phyloP scores from a whole-genome alignment of 208 protist species.

The Acanthamoeba royreba region DNA sequence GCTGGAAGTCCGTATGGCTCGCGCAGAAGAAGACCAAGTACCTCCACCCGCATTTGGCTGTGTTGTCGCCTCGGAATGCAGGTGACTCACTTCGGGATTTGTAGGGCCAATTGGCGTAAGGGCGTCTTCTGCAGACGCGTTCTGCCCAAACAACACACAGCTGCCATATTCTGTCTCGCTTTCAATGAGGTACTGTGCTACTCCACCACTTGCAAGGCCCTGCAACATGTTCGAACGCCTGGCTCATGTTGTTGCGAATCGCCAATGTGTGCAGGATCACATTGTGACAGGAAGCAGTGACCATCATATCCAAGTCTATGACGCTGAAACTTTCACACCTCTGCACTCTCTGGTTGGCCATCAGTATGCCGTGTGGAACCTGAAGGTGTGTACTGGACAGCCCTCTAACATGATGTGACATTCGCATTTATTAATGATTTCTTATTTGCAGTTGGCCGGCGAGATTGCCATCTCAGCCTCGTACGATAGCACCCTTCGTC shows the following conservation, averaged over 20 bases:
- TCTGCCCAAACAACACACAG: neutral
- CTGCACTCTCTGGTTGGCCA: neutral
- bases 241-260: neutral
- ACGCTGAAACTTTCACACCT: neutral
- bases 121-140: neutral
- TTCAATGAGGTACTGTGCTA: neutral
- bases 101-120: conserved; percentile 1
- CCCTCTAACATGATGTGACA: neutral
- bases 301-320: neutral
- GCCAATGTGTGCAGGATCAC: too few species aligned
- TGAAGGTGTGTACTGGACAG: neutral
- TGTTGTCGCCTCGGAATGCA: neutral
- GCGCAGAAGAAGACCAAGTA: conserved; percentile 42
- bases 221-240: neutral
- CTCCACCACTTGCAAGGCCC: neutral
- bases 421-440: neutral
- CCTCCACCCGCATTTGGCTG: neutral
- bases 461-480: neutral
- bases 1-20: conserved; percentile 38
- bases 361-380: conserved; percentile 36
- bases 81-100: neutral
- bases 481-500: conserved; percentile 9
- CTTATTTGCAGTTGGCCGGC: neutral
- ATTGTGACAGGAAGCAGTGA: conserved; percentile 12
- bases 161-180: conserved; percentile 28